Evolutionary conservation across 2,329 filamentous ascomycete species (phyloP), one percentile per base, ranked within the genome.

Genomic region (Aspergillus tamarii): DNA sequence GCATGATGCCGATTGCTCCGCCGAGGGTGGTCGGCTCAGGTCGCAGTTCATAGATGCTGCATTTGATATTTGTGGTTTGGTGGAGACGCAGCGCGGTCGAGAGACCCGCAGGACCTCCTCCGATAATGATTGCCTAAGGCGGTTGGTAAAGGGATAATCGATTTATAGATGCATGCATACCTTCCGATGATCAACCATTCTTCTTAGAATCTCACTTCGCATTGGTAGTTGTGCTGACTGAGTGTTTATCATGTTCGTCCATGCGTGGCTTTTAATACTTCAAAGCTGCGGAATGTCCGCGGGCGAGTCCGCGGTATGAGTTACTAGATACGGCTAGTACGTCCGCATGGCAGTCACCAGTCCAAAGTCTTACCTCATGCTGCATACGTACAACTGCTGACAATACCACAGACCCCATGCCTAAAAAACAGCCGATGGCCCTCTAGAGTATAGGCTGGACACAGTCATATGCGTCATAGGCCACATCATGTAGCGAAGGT

Each of bases 21-120:
- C 75, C 76, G 4, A 77, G 64, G 14, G 73, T 73, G n/a, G 70
- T 71, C 3, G 73, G 72, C 30, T 70, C 59, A 9, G 68, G 45
- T 7, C 75, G 74, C 50, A 75, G 43, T 61, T 78, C 76, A 59
- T 75, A 73, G 43, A 77, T 61, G 10, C 64, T 66, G 55, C 64
- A 57, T 26, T 61, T 53, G 21, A 68, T 64, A 21, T 62, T 62
- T 43, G 66, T 69, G 21, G 55, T 63, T 46, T 64, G 63, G 14
- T 65, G 57, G 12, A 72, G 60, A 23, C 62, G 63, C 8, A 72
- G 62, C 4, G 70, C 68, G 8, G 68, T 60, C 6, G 67, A 59
- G 19, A 72, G 67, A 36, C 69, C 70, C 14, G 67, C 63, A 32
- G 67, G 69, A 39, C 66, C 66, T n/a, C 60, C 67, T 19, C 70